Evolutionary conservation across 129 eudicot species (phyloP), one percentile per base, ranked within the genome.

Genomic region (Tagetes erecta): DNA sequence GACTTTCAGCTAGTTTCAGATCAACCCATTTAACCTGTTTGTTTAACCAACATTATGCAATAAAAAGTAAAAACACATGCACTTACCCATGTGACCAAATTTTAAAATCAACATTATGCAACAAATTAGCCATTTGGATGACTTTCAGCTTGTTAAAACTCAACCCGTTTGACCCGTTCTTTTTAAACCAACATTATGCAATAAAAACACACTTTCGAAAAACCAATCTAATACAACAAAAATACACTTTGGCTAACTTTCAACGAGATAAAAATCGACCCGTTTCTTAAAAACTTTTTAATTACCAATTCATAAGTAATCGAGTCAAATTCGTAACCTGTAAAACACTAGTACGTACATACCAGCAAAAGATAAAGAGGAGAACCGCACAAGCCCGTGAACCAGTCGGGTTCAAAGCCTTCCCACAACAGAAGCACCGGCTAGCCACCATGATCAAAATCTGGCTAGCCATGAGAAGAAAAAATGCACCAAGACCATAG

Each of bases 361-460:
- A 91, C 97, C 95, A 91, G 84, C 97, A 91, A 11, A 80, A 47
- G 47, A 91, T 74, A 79, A 91, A 91, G 38, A 91, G 92, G 31
- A 88, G 6, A 55, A 91, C 76, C 0, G 97, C 88, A 64, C 88
- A 84, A 72, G 88, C 86, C 66, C 97, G 73, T 5, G 99, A 88
- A 67, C 99, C 96, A 6, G 91, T 87, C 31, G 99, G 97, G 50
- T 82, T 86, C 63, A 88, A 81, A 45, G 94, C 88, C 81, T 80
- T 86, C 20, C 99, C 99, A 77, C 96, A 94, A 60, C 99, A 94
- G 78, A 94, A 87, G 83, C 99, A 94, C 75, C 83, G 85, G 81
- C 93, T 94, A 31, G 90, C 93, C 52, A 88, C 82, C 91, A 94
- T 87, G 75, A 90, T 83, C 51, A 91, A 56, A 1, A 85, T 64